Evolutionary conservation across 2,329 filamentous ascomycete genomes (phyloP), one percentile per base, ranked within the genome.

Genomic region (Chaetothyriales sp.): DNA sequence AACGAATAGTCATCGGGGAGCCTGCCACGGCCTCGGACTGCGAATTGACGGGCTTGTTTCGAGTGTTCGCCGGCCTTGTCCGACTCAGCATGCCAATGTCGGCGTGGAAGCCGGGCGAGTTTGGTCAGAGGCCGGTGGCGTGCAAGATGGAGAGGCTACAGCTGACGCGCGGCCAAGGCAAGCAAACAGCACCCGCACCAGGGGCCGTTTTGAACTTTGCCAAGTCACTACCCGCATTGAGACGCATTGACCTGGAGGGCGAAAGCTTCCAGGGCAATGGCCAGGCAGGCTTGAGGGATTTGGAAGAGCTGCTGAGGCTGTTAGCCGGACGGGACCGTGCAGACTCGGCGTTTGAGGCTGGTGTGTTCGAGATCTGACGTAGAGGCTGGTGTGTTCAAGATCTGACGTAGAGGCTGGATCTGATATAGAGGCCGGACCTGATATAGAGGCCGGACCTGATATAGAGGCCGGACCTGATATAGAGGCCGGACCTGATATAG

Each of bases 101-200:
- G 9, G 77, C 71, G 43, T 78, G 73, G 45, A 77, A 73, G 55
- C 77, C 77, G 55, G 77, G 65, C 50, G 33, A 40, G 13, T 15
- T 40, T 13, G 10, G 5, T 15, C 33, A 40, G 9, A 15, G 10
- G 4, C 10, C 10, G 4, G 10, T 15, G 10, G 4, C 33, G 15
- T 40, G 10, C 5, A 40, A 40, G 33, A 10, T 40, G 8, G 33
- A 40, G 33, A 40, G 33, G 33, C 10, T 40, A 15, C 13, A 40
- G 10, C 33, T 40, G 13, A 40, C 10, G 10, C 10, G 33, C 4
- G 4, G 13, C 10, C 15, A 15, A 15, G 10, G 4, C 33, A 10
- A 10, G 13, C 10, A 15, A 5, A 5, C 4, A 5, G 15, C 10
- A 10, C n/a, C n/a, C n/a, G 4, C 15, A 40, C 33, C 33, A 13